Evolutionary conservation across 2,329 filamentous ascomycete species (phyloP), one percentile per base, ranked within the genome.

Genomic region (Colletotrichum sp.): DNA sequence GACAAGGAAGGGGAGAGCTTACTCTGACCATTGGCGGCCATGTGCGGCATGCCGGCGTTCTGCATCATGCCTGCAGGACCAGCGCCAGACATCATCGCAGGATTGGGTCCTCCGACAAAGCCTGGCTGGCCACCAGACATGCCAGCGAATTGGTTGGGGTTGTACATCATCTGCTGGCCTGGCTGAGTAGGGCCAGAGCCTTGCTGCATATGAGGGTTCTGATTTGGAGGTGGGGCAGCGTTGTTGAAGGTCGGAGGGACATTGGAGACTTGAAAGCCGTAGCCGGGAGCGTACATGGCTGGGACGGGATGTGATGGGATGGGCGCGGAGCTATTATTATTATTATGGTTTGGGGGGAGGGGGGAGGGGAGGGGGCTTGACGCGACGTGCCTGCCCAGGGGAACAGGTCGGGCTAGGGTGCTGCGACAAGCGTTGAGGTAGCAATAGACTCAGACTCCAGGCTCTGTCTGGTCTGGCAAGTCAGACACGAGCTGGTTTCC

Each of bases 31-130:
- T 91, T 92, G 78, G 88, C 84, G 78, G 86, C 85, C 89, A 92
- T 91, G 82, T 90, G 89, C 78, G 87, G 88, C 89, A 92, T 91
- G 81, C 85, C 88, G 79, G 89, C 83, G 82, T 88, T 91, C 84
- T 90, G 91, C 91, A 93, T 92, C 90, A 93, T 92, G 80, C 88
- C 90, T 83, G 86, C 87, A 84, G 88, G 87, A 55, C 87, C 88
- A 77, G 84, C 83, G 78, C 85, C 87, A 66, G 86, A 84, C 87
- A 91, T 91, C 89, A 92, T 90, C 83, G 89, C 85, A 69, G 87
- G 85, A 78, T 89, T 90, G 68, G 87, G 87, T 78, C 86, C 88
- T 64, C 87, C 87, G 66, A 86, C 86, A 79, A 90, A 91, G 77
- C 82, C 84, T 75, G 84, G 85, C 81, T 91, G 89, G 70, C 84